These are phyloP conservation scores for Hyphopichia khmerensis DNA, from an alignment of 1,139 yeast genomes.

Conservation along the genomic window DNA sequence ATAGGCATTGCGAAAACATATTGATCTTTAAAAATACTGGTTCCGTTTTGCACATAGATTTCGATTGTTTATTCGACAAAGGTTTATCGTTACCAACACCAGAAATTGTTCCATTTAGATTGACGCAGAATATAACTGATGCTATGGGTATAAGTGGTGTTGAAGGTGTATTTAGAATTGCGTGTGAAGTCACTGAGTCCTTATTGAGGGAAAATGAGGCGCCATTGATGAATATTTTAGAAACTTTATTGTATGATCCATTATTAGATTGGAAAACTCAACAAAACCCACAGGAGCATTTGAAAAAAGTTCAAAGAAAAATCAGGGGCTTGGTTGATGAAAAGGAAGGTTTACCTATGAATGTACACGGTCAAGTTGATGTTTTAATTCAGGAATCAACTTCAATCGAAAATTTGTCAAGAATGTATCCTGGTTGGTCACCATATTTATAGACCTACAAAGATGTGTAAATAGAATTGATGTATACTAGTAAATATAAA, in stretches of 20 bases:
- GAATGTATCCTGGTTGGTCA: conserved; percentile 96
- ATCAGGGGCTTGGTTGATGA: conserved; percentile 78
- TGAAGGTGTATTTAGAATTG: conserved; percentile 83
- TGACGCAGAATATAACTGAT: conserved; percentile 85
- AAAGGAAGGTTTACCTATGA: conserved; percentile 81
- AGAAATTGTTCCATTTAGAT: conserved; percentile 89
- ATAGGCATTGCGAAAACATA: conserved; percentile 92
- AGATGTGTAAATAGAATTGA: neutral
- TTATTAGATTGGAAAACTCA: conserved; percentile 66
- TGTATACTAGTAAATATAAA: neutral
- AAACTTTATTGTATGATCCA: conserved; percentile 91
- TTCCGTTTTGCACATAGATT: conserved; percentile 87
- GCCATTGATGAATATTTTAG: conserved; percentile 87
- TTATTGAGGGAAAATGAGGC: conserved; percentile 79
- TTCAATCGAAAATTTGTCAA: conserved; percentile 65
- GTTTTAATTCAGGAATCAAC: conserved; percentile 83
- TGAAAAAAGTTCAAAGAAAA: conserved; percentile 72
- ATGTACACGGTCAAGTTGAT: conserved; percentile 92
- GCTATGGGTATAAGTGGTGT: conserved; percentile 90
- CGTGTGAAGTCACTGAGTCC: conserved; percentile 81
- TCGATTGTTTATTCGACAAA: conserved; percentile 92
- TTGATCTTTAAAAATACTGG: conserved; percentile 75
- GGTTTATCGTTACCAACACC: conserved; percentile 73
- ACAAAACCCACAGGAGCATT: conserved; percentile 63
- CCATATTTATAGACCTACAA: conserved; percentile 44